phyloP scores from a whole-genome alignment of 257 asterid genomes.

The Haberlea rhodopensis region DNA sequence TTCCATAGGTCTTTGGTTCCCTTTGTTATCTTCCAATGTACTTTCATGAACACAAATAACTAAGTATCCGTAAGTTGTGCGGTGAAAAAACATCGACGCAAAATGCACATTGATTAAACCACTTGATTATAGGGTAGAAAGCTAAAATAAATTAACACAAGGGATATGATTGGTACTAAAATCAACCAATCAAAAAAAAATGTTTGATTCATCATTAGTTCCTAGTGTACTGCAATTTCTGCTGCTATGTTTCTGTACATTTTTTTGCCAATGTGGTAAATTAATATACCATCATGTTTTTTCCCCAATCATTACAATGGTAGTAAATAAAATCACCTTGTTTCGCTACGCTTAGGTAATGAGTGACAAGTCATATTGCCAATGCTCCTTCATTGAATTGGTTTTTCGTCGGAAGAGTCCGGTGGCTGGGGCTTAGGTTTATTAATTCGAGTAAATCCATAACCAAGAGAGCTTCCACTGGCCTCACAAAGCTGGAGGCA shows the following conservation, averaged over 20 bases:
- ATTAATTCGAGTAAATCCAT: constrained; percentile 68
- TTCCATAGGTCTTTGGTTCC: too few species aligned
- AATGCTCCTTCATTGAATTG: constrained; percentile 69
- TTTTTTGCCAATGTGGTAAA: not conserved
- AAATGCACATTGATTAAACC: too few species aligned
- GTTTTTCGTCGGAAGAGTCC: constrained; percentile 68
- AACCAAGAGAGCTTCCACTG: constrained; percentile 94
- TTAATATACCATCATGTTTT: not conserved
- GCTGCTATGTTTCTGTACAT: not conserved
- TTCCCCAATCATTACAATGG: not conserved
- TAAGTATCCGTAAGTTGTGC: too few species aligned
- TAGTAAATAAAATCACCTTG: not conserved
- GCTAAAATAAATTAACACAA: not conserved
- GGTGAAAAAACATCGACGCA: too few species aligned
- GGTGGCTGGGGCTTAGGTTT: constrained; percentile 59
- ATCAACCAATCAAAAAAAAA: not conserved
- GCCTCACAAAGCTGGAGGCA: constrained; percentile 68
- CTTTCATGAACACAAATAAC: too few species aligned
- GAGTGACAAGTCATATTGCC: constrained; percentile 32
- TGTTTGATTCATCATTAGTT: not conserved
- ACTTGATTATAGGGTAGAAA: not conserved
- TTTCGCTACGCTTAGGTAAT: not conserved
- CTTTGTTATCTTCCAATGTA: too few species aligned
- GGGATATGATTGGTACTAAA: not conserved
- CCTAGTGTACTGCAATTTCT: not conserved